phyloP scores from a whole-genome alignment of 139 green algal species.

The Desmodesmus armatus region DNA sequence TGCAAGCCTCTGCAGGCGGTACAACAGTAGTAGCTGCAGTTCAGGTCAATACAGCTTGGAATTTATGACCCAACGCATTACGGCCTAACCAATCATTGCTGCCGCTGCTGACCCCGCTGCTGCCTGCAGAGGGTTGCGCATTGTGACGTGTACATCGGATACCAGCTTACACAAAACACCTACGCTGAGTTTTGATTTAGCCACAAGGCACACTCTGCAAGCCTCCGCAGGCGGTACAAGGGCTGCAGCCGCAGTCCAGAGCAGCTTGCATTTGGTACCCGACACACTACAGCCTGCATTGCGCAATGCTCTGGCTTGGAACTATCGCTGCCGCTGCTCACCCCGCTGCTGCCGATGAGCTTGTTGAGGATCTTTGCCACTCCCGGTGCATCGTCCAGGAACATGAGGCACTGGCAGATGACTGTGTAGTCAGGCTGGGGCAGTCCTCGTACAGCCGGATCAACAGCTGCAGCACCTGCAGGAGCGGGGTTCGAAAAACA shows the following conservation, averaged over 20 bases:
- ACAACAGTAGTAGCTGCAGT: no score
- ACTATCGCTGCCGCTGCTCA: slow-evolving; percentile 44
- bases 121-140: no score
- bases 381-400: slow-evolving; percentile 86
- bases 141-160: no score
- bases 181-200: no score
- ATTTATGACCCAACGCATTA: neutral
- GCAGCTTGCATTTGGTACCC: neutral
- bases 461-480: slow-evolving; percentile 86
- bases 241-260: no score
- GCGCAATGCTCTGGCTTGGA: neutral
- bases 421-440: slow-evolving; percentile 79
- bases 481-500: no score
- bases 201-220: no score
- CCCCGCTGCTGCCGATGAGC: slow-evolving; percentile 79
- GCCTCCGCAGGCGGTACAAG: no score
- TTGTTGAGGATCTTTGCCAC: slow-evolving; percentile 87
- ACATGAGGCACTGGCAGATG: slow-evolving; percentile 94
- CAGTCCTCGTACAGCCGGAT: slow-evolving; percentile 81
- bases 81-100: neutral
- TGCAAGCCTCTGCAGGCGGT: no score
- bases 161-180: no score
- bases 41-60: neutral
- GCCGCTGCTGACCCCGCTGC: neutral
- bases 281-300: neutral